Evolutionary conservation across 331 rosid genomes (phyloP), one percentile per base, ranked within the genome.

Genomic region (Phaseolus coccineus): DNA sequence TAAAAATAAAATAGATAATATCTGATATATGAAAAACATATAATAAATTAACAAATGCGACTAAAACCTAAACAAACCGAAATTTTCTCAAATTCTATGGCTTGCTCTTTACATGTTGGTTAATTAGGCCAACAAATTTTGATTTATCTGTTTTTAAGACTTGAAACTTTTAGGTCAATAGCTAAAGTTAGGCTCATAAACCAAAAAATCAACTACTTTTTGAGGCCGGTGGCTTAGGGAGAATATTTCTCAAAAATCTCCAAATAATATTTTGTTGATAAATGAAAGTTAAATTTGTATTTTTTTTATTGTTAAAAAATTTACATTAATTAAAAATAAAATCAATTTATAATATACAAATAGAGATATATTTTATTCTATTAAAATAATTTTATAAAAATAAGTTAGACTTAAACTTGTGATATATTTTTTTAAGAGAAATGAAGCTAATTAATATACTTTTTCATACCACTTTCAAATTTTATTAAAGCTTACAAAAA

Each of bases 191-290:
- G 70, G 65, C 51, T 77, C 13, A 24, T 24, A 57, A 75, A n/a
- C 55, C 35, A 51, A 37, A 11, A 16, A 62, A 61, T 42, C 68
- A 61, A 31, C 72, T 42, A 31, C 25, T 64, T 71, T 22, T 51
- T 47, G 57, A 31, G 77, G 83, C 63, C 71, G 64, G 77, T 79
- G 55, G 65, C 5, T 57, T 78, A 42, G 62, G 55, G 44, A 57
- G 63, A 46, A 14, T 57, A 56, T 27, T 33, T 58, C 24, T 55
- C 5, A 69, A 2, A 78, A 24, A 33, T 1, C 35, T 8, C 52
- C 12, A 22, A 48, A 48, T 46, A 4, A 48, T 44, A 46, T 15
- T 55, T 66, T 39, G 31, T 11, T 6, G 33, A 14, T 25, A 30
- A 28, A 74, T 44, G 24, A 56, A 22, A 14, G 8, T 35, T 35